These are phyloP conservation scores for Stentor coeruleus DNA, from an alignment of 73 alveolate species.

Conservation along the genomic window DNA sequence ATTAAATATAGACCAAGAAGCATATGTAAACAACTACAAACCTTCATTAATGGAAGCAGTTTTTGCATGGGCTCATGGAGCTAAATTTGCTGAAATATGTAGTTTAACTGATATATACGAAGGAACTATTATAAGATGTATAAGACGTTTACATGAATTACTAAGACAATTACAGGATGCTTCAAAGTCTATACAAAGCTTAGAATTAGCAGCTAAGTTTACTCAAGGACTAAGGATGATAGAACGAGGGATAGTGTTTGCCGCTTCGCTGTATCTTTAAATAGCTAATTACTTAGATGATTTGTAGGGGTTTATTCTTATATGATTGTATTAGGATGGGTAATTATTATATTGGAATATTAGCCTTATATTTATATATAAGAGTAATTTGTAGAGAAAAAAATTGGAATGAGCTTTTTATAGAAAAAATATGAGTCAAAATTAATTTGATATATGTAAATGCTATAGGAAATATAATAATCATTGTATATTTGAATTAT, in stretches of 20 bases:
- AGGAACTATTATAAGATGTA: slow-evolving; percentile 93
- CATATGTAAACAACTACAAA: slow-evolving; percentile 38
- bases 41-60: slow-evolving; percentile 84
- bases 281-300: slow-evolving; percentile 4
- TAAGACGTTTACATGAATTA: slow-evolving; percentile 94
- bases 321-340: too few species aligned
- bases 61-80: slow-evolving; percentile 91
- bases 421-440: too few species aligned
- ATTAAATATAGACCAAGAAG: slow-evolving; percentile 90
- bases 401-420: too few species aligned
- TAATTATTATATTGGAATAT: too few species aligned
- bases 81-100: slow-evolving; percentile 80
- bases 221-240: slow-evolving; percentile 84
- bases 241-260: slow-evolving; percentile 99
- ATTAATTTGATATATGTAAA: too few species aligned
- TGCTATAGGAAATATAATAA: too few species aligned
- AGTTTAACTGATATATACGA: slow-evolving; percentile 88
- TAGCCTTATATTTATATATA: too few species aligned
- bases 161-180: slow-evolving; percentile 83
- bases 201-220: slow-evolving; percentile 80
- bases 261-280: slow-evolving; percentile 97
- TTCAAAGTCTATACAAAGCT: slow-evolving; percentile 84
- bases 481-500: too few species aligned
- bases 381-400: too few species aligned
- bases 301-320: not conserved